Conservation (phyloP, 805 yeast species). For the Hyphopichia homilentoma region DNA sequence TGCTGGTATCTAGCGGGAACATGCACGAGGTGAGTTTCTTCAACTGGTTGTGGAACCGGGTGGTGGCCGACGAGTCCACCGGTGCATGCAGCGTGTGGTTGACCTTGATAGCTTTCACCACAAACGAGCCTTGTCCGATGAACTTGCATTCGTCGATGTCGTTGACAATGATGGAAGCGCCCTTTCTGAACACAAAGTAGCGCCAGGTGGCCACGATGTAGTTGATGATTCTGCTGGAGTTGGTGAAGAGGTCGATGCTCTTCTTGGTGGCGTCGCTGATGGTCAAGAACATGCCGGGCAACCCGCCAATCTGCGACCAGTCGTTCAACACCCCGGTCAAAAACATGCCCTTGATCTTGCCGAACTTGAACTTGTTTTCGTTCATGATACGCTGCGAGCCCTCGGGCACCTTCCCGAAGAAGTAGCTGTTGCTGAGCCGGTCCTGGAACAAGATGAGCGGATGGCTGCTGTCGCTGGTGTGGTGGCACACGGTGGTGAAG, state of each 20-base stretch:
- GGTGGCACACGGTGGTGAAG: constrained; percentile 50
- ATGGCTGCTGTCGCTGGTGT: constrained; percentile 49
- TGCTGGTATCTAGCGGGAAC: constrained; percentile 52
- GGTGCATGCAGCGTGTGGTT: no score
- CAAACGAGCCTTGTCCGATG: constrained; percentile 34
- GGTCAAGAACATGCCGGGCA: constrained; percentile 85
- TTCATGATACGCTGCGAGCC: constrained; percentile 78
- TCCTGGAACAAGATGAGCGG: constrained; percentile 54
- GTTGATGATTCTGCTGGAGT: constrained; percentile 25
- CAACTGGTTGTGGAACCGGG: constrained; percentile 13
- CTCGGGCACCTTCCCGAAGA: constrained; percentile 80
- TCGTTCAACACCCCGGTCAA: constrained; percentile 65
- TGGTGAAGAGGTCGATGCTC: constrained; percentile 50
- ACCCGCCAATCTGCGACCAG: constrained; percentile 85
- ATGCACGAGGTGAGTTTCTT: constrained; percentile 44
- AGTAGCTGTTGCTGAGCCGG: constrained; percentile 49
- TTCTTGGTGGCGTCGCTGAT: constrained; percentile 72
- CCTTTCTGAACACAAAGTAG: constrained; percentile 78
- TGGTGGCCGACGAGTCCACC: constrained; percentile 2
- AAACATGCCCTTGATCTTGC: constrained; percentile 62
- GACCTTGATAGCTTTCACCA: constrained; percentile 36
- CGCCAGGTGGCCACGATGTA: constrained; percentile 80
- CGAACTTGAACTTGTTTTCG: constrained; percentile 54
- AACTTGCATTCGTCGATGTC: constrained; percentile 27
- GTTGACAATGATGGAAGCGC: constrained; percentile 46